Base-by-base conservation (phyloP, 345 rosid species). In the Noccaea caerulescens region DNA sequence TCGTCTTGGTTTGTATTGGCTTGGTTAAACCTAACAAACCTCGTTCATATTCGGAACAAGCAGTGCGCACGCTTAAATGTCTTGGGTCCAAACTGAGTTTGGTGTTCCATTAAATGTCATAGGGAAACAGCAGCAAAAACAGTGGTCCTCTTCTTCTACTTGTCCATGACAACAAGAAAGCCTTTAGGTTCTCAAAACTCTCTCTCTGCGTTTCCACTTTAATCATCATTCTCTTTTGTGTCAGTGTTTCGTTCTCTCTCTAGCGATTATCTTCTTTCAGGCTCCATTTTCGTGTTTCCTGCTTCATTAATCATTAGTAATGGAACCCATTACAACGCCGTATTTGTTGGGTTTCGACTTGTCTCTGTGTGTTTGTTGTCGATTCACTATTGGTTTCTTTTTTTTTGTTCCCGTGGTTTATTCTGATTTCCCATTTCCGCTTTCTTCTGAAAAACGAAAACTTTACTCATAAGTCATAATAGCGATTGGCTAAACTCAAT, bases 161-260 rank as follows among this genome's bases (percentile, higher is more conserved):
- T 41, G 32, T 36, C 37, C 44, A 36, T 49, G n/a, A 50, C 44
- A 30, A 54, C 77, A 57, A 54, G 18, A 43, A 62, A 33, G 47
- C 33, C 43, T 27, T 42, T 36, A 59, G 49, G 27, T 14, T 60
- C 34, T 66, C 16, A 65, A 47, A 38, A 39, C 20, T 69, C 55
- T 66, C 50, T 33, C 61, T 66, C 72, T 73, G 47, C 8, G 49
- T 58, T 66, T 50, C 67, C 66, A 58, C 61, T 73, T 51, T 73
- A 66, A 42, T 50, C 68, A 73, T 50, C 30, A 18, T 10, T 54
- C 54, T 41, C 44, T 58, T 54, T 9, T 51, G 62, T 58, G 72
- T 74, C 72, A 74, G 62, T 74, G 68, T 50, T 50, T 20, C n/a
- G 51, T 59, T 75, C 42, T 60, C 73, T 75, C 73, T 59, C 68